These are phyloP conservation scores for Rhodomyrtus psidioides DNA, from an alignment of 441 rosid species.

Conservation along the genomic window DNA sequence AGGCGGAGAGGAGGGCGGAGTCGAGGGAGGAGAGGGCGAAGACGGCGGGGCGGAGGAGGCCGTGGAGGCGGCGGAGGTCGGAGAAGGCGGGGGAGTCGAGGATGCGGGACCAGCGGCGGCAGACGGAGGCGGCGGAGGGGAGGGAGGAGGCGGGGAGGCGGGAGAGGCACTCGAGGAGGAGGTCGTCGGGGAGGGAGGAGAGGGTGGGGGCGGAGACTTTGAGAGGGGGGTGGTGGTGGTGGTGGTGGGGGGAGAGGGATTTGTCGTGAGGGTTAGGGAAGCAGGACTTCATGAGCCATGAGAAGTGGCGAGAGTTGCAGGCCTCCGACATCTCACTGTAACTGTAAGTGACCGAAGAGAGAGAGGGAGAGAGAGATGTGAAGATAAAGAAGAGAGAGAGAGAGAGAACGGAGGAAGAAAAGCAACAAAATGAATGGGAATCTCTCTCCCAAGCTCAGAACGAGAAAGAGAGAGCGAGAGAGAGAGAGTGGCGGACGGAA, in stretches of 20 bases:
- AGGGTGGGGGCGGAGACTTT: constrained; percentile 7
- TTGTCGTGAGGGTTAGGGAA: constrained; percentile 54
- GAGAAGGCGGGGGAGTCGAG: constrained; percentile 52
- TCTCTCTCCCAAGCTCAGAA: background rate
- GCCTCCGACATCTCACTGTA: constrained; percentile 35
- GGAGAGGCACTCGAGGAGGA: constrained; percentile 58
- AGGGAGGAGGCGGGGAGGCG: constrained; percentile 58
- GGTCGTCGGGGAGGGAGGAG: constrained; percentile 71
- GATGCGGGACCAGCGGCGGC: constrained; percentile 77
- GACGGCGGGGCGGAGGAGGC: constrained; percentile 37
- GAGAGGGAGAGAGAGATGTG: background rate
- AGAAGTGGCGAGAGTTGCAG: constrained; percentile 87
- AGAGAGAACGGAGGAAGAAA: background rate
- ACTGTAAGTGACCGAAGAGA: background rate
- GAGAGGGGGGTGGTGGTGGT: too few species aligned
- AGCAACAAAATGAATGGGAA: background rate
- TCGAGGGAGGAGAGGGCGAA: constrained; percentile 41
- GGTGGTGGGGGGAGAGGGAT: constrained; percentile 8
- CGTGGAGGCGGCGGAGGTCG: constrained; percentile 46
- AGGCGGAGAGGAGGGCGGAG: constrained; percentile 38
- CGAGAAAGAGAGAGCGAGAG: background rate
- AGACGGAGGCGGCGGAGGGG: constrained; percentile 48
- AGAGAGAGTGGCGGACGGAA: background rate
- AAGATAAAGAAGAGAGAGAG: background rate
- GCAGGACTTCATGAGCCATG: constrained; percentile 88